These are phyloP conservation scores for Nemania diffusa DNA, from an alignment of 2,329 filamentous ascomycete species.

Conservation along the genomic window DNA sequence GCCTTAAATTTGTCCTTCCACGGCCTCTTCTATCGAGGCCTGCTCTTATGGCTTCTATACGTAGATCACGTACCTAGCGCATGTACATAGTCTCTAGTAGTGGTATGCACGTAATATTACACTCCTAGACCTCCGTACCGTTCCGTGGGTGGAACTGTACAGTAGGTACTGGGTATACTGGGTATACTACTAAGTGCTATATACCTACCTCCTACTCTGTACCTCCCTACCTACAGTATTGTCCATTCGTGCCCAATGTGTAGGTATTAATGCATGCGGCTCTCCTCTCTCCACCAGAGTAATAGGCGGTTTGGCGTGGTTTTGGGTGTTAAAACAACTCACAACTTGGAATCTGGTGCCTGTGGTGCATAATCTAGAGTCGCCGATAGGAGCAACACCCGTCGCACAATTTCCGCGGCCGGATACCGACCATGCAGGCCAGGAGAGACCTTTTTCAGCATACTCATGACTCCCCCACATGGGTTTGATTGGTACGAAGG, in stretches of 20 bases:
- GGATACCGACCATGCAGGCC: slow-evolving; percentile 35
- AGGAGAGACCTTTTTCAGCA: slow-evolving; percentile 22
- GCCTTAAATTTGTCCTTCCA: slow-evolving; percentile 16
- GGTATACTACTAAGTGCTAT: slow-evolving; percentile 9
- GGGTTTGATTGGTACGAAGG: slow-evolving; percentile 30
- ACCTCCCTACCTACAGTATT: background rate
- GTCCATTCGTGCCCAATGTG: slow-evolving; percentile 25
- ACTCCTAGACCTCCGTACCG: slow-evolving; percentile 24
- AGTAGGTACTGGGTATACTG: background rate
- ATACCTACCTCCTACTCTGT: background rate
- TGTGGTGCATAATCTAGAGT: slow-evolving; percentile 25
- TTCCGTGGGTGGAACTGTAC: slow-evolving; percentile 8
- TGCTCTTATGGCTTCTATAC: slow-evolving; percentile 13
- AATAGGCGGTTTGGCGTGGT: slow-evolving; percentile 21
- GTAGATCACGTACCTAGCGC: slow-evolving; percentile 1
- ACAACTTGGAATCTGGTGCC: slow-evolving; percentile 10
- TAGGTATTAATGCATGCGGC: slow-evolving; percentile 12
- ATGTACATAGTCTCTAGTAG: slow-evolving; percentile 31
- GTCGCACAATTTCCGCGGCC: slow-evolving; percentile 35
- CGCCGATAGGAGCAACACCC: slow-evolving; percentile 24
- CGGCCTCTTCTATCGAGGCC: slow-evolving; percentile 32
- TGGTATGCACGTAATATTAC: slow-evolving; percentile 47
- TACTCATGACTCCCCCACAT: slow-evolving; percentile 27
- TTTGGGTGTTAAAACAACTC: slow-evolving; percentile 25
- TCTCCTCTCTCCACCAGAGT: slow-evolving; percentile 21